Evolutionary conservation across 768 basidiomycete genomes (phyloP).

Genomic region (Termitomyces bulborhizus): DNA sequence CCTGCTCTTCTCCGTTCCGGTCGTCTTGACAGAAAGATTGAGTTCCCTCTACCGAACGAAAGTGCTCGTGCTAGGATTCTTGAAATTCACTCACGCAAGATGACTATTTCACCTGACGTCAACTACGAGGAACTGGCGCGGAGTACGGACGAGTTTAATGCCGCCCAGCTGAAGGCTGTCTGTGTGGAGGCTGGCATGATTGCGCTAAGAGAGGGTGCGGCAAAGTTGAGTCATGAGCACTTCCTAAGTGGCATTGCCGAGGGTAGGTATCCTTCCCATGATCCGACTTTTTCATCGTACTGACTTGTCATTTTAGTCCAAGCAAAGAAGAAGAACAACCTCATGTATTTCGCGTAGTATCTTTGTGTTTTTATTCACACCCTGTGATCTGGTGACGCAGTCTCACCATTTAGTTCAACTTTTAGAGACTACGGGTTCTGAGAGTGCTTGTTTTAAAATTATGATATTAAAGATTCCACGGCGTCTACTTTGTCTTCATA

Average conservation of each 20-base stretch:
- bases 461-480: background rate
- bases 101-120: constrained; percentile 81
- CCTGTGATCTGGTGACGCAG: background rate
- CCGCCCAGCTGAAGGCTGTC: constrained; percentile 93
- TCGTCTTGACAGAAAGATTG: constrained; percentile 96
- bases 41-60: constrained; percentile 96
- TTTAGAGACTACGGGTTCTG: no score
- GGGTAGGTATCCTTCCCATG: constrained; percentile 38
- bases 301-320: constrained; percentile 57
- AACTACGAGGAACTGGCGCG: constrained; percentile 96
- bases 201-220: constrained; percentile 87
- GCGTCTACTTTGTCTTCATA: constrained; percentile 81
- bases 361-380: constrained; percentile 1
- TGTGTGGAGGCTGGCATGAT: constrained; percentile 99
- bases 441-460: background rate
- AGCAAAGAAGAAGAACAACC: constrained; percentile 99
- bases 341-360: constrained; percentile 85
- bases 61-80: constrained; percentile 94
- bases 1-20: constrained; percentile 98
- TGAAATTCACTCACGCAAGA: constrained; percentile 96
- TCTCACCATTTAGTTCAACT: background rate
- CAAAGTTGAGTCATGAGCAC: constrained; percentile 87
- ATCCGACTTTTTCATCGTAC: background rate
- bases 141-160: constrained; percentile 98
- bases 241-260: constrained; percentile 91